phyloP scores from a whole-genome alignment of 345 rosid genomes.

The Hevea brasiliensis region DNA sequence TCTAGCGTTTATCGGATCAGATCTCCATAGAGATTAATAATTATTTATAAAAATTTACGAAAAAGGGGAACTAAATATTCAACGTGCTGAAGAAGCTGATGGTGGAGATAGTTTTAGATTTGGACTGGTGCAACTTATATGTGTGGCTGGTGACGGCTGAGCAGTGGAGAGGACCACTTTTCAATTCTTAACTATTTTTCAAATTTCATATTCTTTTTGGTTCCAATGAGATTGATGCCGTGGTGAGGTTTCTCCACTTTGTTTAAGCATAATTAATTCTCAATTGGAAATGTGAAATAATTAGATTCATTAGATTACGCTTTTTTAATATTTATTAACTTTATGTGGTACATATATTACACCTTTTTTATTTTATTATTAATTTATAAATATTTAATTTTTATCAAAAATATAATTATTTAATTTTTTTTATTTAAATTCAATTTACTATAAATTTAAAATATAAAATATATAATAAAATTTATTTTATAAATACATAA shows the following conservation, averaged over 20 bases:
- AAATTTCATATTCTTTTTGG: background rate
- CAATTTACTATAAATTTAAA: too few relatives aligned
- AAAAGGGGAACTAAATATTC: background rate
- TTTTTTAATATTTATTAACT: too few relatives aligned
- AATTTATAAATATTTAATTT: too few relatives aligned
- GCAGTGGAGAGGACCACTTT: conserved; percentile 6
- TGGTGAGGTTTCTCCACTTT: background rate
- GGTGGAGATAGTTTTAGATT: background rate
- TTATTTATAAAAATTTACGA: too few relatives aligned
- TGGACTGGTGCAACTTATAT: too few relatives aligned
- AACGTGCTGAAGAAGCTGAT: background rate
- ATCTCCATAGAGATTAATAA: conserved; percentile 3
- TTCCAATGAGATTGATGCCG: too few relatives aligned
- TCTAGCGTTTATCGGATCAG: background rate
- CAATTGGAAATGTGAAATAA: background rate
- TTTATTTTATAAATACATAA: too few relatives aligned
- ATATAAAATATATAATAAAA: too few relatives aligned
- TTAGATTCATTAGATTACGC: background rate
- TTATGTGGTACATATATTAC: too few relatives aligned
- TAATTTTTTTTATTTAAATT: too few relatives aligned
- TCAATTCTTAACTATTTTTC: background rate
- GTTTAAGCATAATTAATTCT: background rate
- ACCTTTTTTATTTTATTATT: too few relatives aligned
- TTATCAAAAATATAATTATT: too few relatives aligned
- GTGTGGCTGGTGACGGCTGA: conserved; percentile 1